Percentiles rank a stretch among this genome's conserved stretches.
phyloP scores from a whole-genome alignment of 2,329 filamentous ascomycete species.

The Ceratocystiopsis sp. region DNA sequence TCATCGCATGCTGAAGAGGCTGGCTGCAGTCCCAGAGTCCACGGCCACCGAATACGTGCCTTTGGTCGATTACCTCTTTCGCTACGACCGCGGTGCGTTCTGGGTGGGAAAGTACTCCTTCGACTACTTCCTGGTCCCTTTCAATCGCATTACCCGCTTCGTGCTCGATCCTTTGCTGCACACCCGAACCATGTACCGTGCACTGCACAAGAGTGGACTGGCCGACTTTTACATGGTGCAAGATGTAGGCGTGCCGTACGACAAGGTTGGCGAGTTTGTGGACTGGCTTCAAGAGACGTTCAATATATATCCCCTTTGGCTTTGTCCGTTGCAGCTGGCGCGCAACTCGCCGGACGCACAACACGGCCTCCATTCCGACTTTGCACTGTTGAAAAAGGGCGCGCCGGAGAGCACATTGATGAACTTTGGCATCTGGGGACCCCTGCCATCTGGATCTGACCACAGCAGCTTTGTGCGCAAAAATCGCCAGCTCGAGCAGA shows the following conservation, averaged over 20 bases:
- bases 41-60: slow-evolving; percentile 32
- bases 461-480: slow-evolving; percentile 29
- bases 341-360: slow-evolving; percentile 22
- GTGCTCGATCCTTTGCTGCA: slow-evolving; percentile 45
- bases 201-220: slow-evolving; percentile 43
- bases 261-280: slow-evolving; percentile 25
- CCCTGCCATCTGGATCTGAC: slow-evolving; percentile 16
- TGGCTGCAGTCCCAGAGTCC: slow-evolving; percentile 11
- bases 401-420: slow-evolving; percentile 24
- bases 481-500: slow-evolving; percentile 44
- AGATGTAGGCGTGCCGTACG: slow-evolving; percentile 38
- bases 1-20: slow-evolving; percentile 20
- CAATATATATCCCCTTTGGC: slow-evolving; percentile 37
- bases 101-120: slow-evolving; percentile 49
- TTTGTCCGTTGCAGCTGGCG: slow-evolving; percentile 32
- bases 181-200: slow-evolving; percentile 48
- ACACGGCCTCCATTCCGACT: slow-evolving; percentile 30
- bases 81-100: slow-evolving; percentile 52
- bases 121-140: slow-evolving; percentile 42
- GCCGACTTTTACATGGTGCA: slow-evolving; percentile 46
- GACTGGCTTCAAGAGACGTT: slow-evolving; percentile 28
- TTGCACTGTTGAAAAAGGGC: slow-evolving; percentile 18
- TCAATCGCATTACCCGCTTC: slow-evolving; percentile 41
- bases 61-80: slow-evolving; percentile 49
- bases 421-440: slow-evolving; percentile 49